These are phyloP conservation scores for Kodamaea laetipori DNA, from an alignment of 805 yeast genomes.

Conservation along the genomic window DNA sequence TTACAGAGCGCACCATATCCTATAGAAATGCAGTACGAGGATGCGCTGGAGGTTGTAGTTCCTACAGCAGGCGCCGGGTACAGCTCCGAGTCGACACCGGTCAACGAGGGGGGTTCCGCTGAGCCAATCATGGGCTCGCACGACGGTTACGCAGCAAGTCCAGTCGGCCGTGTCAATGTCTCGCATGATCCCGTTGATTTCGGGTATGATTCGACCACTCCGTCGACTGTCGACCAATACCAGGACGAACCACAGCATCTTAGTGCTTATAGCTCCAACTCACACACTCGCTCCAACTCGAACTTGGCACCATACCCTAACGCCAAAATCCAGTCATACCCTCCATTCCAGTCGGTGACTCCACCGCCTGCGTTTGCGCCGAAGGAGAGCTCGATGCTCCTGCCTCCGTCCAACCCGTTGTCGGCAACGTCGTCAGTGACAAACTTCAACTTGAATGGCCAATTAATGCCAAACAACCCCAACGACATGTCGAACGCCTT, in stretches of 20 bases:
- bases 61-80: too few relatives aligned
- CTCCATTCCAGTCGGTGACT: slow-evolving; percentile 19
- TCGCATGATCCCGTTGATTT: neutral
- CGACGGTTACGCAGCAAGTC: neutral
- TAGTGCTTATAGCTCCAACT: neutral
- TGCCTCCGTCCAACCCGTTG: slow-evolving; percentile 33
- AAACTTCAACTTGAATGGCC: slow-evolving; percentile 28
- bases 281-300: neutral
- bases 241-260: neutral
- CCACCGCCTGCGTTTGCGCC: slow-evolving; percentile 33
- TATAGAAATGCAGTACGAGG: slow-evolving; percentile 4
- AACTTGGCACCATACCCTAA: neutral
- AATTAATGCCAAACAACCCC: neutral
- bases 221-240: slow-evolving; percentile 3
- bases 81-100: neutral
- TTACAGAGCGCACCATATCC: slow-evolving; percentile 7
- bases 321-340: neutral
- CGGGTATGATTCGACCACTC: slow-evolving; percentile 3
- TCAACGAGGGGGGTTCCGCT: neutral
- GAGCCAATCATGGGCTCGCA: neutral
- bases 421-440: slow-evolving; percentile 40
- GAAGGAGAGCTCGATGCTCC: slow-evolving; percentile 13
- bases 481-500: neutral
- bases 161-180: slow-evolving; percentile 2
- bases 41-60: neutral